These are phyloP conservation scores for Phytophthora capsici DNA, from an alignment of 352 stramenopile genomes.

Conservation along the genomic window DNA sequence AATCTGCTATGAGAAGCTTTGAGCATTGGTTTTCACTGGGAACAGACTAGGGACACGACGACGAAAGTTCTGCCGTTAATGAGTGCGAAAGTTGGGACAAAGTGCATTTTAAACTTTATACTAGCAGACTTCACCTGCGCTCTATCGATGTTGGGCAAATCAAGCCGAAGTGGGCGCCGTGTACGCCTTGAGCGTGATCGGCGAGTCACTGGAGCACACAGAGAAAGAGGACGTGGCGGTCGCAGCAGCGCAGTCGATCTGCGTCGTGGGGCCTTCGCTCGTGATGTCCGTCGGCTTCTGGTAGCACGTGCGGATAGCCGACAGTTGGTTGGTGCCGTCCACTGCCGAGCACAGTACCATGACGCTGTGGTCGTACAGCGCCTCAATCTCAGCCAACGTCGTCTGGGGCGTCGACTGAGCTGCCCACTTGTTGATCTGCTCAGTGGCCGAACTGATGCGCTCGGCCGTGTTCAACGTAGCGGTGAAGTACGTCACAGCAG, in stretches of 20 bases:
- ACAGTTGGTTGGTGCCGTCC: constrained; percentile 65
- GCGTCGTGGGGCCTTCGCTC: constrained; percentile 48
- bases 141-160: neutral
- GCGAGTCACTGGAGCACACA: constrained; percentile 46
- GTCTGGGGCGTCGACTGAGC: constrained; percentile 33
- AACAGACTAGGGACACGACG: constrained; percentile 14
- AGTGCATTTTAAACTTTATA: constrained; percentile 24
- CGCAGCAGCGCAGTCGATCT: constrained; percentile 55
- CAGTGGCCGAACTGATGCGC: constrained; percentile 44
- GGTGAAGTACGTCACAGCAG: constrained; percentile 70
- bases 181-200: constrained; percentile 58
- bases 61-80: constrained; percentile 6
- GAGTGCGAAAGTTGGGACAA: neutral
- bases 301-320: constrained; percentile 76
- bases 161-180: constrained; percentile 33
- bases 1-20: constrained; percentile 23
- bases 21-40: neutral
- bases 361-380: constrained; percentile 66
- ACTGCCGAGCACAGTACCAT: constrained; percentile 72
- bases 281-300: constrained; percentile 44
- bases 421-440: constrained; percentile 70
- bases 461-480: constrained; percentile 63
- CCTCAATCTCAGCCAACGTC: constrained; percentile 48
- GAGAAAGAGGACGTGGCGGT: constrained; percentile 37
- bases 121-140: constrained; percentile 8